A percentile compares a stretch with the other conserved stretches of the same genome.
phyloP scores from a whole-genome alignment of 139 green algal genomes.

The Microglena sp. region DNA sequence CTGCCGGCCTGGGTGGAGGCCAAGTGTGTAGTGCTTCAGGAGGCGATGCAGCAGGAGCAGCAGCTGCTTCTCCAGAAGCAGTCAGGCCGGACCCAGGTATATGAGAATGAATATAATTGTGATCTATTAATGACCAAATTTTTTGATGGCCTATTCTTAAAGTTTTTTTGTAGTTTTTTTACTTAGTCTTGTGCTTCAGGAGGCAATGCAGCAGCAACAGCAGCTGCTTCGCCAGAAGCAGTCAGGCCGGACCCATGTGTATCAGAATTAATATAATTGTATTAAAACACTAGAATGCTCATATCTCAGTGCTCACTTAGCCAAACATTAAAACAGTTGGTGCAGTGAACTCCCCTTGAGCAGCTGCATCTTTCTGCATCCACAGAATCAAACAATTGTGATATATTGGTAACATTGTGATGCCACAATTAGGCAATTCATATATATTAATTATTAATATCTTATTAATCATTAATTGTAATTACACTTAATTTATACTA shows the following conservation, averaged over 20 bases:
- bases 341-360: neutral
- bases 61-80: conserved; percentile 1
- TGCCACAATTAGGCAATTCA: too few species aligned
- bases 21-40: neutral
- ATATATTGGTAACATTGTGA: too few species aligned
- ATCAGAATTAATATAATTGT: too few species aligned
- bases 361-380: too few species aligned
- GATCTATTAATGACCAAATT: too few species aligned
- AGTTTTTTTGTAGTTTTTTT: too few species aligned
- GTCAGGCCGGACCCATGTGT: neutral
- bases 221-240: conserved; percentile 1
- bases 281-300: neutral
- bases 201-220: neutral
- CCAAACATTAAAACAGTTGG: neutral
- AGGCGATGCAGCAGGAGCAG: neutral
- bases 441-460: too few species aligned
- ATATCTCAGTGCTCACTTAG: neutral
- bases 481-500: too few species aligned
- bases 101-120: too few species aligned
- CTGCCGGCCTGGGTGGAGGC: neutral
- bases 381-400: too few species aligned
- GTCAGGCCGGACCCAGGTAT: neutral
- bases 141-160: too few species aligned
- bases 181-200: neutral
- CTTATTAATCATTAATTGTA: too few species aligned